These are phyloP conservation scores for Hypholoma sublateritium DNA, from an alignment of 768 basidiomycete genomes.

Conservation along the genomic window DNA sequence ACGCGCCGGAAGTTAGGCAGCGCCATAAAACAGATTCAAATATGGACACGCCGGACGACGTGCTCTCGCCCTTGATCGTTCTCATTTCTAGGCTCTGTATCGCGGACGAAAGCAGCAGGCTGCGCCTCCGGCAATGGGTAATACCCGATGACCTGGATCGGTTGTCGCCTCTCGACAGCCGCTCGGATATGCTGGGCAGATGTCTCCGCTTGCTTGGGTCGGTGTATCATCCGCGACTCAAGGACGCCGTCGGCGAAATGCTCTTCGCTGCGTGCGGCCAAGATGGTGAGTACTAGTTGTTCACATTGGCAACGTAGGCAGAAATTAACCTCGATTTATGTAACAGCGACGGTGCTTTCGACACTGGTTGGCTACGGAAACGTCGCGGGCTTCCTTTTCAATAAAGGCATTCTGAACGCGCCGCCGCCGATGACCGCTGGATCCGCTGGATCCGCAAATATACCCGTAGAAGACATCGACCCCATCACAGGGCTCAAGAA, in stretches of 20 bases:
- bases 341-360: slow-evolving; percentile 64
- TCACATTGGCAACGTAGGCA: neutral
- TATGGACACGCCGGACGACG: slow-evolving; percentile 67
- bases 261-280: slow-evolving; percentile 81
- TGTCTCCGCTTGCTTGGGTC: slow-evolving; percentile 75
- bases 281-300: slow-evolving; percentile 43
- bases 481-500: slow-evolving; percentile 83
- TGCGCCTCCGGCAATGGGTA: slow-evolving; percentile 63
- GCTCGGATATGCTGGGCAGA: slow-evolving; percentile 74
- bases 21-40: slow-evolving; percentile 44
- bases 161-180: slow-evolving; percentile 67
- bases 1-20: slow-evolving; percentile 61
- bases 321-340: slow-evolving; percentile 1
- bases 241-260: slow-evolving; percentile 83
- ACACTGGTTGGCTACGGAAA: slow-evolving; percentile 91
- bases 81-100: slow-evolving; percentile 71
- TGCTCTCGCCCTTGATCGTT: slow-evolving; percentile 72
- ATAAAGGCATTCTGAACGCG: slow-evolving; percentile 77
- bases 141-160: slow-evolving; percentile 83
- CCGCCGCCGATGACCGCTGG: slow-evolving; percentile 31
- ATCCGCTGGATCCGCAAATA: slow-evolving; percentile 28
- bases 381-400: slow-evolving; percentile 91
- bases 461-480: slow-evolving; percentile 56
- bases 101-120: slow-evolving; percentile 58
- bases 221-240: slow-evolving; percentile 71